Base-by-base conservation (phyloP, 2,329 filamentous ascomycete species). In the Calcarisporium arbuscula region DNA sequence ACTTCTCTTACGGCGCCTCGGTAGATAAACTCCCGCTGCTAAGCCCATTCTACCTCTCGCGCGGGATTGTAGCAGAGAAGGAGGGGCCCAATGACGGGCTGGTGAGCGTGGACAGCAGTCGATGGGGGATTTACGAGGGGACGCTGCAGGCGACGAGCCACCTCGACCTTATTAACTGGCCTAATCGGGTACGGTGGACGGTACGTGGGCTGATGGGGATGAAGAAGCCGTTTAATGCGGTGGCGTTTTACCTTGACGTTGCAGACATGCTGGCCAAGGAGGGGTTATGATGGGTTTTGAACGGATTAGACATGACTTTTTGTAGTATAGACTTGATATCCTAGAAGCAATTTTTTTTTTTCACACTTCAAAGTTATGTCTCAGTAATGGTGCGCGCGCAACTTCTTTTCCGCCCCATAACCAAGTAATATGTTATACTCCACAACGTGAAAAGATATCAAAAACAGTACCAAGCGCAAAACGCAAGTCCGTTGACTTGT, bases 221-320 rank as follows among this genome's bases (percentile, higher is more conserved):
- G 41, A 61, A 65, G 46, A 66, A 64, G 38, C 77, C 70, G 12
- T 82, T 82, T 47, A 82, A 82, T 49, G 78, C 78, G 3, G 68
- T 82, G 38, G 78, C 78, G 0, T 80, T 82, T 47, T 82, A 82
- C 46, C 64, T 82, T 3, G 75, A 71, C 39, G 75, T 82, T 48
- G 71, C 70, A 9, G 74, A 85, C 49, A 85, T 84, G 80, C 60
- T 86, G 32, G 78, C 82, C 3, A 81, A 79, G 47, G 80, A 85
- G 50, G 78, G 74, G 2, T 41, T 64, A 14, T 66, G 40, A 56
- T 31, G 15, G 10, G 17, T 35, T 38, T 38, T n/a, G n/a, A 15
- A 21, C 22, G 22, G 22, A 25, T 25, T 25, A 25, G 22, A n/a
- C n/a, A n/a, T n/a, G n/a, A n/a, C n/a, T n/a, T n/a, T n/a, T n/a